Conservation (phyloP, 352 stramenopile genomes). For the Globisporangium nodosum region DNA sequence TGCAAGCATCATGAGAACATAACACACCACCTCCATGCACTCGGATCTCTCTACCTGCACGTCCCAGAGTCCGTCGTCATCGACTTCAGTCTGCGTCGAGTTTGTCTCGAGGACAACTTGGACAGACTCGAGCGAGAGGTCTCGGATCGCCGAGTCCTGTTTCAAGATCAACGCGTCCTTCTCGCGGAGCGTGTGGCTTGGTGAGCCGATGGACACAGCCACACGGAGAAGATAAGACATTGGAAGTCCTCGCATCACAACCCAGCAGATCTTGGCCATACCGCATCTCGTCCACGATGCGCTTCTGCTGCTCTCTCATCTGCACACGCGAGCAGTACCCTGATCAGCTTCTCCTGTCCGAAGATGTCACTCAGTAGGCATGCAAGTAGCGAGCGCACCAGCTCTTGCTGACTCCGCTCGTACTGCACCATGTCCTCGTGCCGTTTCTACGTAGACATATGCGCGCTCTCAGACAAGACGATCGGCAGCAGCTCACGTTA, state of each 20-base stretch:
- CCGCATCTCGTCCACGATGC: conserved; percentile 53
- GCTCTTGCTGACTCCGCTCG: conserved; percentile 34
- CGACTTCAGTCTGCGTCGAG: conserved; percentile 53
- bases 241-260: no score
- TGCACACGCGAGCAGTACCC: conserved; percentile 2
- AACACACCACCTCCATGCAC: no score
- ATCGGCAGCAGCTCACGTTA: neutral
- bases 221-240: neutral
- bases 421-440: conserved; percentile 41
- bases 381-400: conserved; percentile 15
- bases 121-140: conserved; percentile 30
- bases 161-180: conserved; percentile 46
- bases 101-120: conserved; percentile 11
- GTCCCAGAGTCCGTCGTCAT: conserved; percentile 73
- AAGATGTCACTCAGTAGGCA: neutral
- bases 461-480: neutral
- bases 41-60: conserved; percentile 22
- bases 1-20: neutral
- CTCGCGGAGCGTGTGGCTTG: conserved; percentile 32
- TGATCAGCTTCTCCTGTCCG: no score
- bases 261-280: conserved; percentile 1
- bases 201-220: neutral
- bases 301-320: conserved; percentile 43
- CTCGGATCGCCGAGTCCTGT: conserved; percentile 35
- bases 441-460: conserved; percentile 21